Conservation (phyloP, 2,329 filamentous ascomycete species). For the Teratosphaeria epicoccoides region DNA sequence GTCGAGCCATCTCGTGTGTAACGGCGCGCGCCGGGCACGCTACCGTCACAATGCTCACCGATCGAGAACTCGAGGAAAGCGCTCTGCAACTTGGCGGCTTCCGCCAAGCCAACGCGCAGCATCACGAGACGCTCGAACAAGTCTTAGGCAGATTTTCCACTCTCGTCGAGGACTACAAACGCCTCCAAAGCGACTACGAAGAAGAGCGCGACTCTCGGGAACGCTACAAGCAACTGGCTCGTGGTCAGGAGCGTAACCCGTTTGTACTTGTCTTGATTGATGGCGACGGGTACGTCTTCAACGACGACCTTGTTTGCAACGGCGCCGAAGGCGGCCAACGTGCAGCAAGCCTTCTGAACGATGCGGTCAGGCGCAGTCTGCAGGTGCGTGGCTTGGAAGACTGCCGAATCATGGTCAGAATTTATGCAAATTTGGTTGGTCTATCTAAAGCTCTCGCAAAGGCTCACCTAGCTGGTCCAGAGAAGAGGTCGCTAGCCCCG, state of each 20-base stretch:
- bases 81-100: constrained; percentile 15
- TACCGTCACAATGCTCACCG: constrained; percentile 10
- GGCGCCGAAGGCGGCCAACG: constrained; percentile 41
- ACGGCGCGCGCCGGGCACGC: neutral
- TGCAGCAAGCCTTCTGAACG: constrained; percentile 45
- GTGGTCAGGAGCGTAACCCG: constrained; percentile 39
- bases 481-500: constrained; percentile 46
- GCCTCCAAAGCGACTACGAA: constrained; percentile 47
- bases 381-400: constrained; percentile 36
- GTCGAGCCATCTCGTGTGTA: neutral
- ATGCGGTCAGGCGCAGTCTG: constrained; percentile 40
- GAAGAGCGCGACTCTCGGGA: constrained; percentile 45
- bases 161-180: constrained; percentile 45
- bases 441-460: constrained; percentile 38
- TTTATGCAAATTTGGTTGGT: constrained; percentile 38
- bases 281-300: constrained; percentile 47
- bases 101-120: constrained; percentile 9
- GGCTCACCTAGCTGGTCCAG: constrained; percentile 40
- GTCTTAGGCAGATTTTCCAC: constrained; percentile 32
- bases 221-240: constrained; percentile 44
- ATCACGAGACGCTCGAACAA: constrained; percentile 15
- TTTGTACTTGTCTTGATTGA: constrained; percentile 54
- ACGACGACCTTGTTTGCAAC: constrained; percentile 21
- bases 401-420: constrained; percentile 41
- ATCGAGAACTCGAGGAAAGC: constrained; percentile 10